Evolutionary conservation across 306 rosid genomes (phyloP).

Genomic region (Cucurbita ficifolia): DNA sequence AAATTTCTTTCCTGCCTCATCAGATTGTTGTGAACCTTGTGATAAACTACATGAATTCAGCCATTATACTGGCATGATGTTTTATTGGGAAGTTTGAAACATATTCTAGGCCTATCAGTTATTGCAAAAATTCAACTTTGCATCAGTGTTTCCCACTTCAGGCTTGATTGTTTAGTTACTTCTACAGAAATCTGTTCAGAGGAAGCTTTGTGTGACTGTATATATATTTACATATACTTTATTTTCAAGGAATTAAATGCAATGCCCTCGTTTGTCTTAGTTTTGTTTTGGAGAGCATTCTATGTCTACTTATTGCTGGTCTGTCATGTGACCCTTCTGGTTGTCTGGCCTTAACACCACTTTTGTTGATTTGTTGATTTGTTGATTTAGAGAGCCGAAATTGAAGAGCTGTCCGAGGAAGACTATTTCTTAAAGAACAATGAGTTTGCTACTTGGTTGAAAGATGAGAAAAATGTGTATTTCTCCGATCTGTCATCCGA

Average conservation of each 20-base stretch:
- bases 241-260: neutral
- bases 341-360: neutral
- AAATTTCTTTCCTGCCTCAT: neutral
- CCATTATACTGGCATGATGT: neutral
- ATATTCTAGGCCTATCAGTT: neutral
- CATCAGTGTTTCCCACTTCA: neutral
- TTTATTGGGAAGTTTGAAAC: neutral
- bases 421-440: slow-evolving; percentile 82
- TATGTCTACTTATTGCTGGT: neutral
- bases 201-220: neutral
- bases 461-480: slow-evolving; percentile 70
- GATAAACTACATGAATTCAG: neutral
- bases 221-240: too few relatives aligned
- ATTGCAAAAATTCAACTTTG: neutral
- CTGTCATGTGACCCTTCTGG: neutral
- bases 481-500: slow-evolving; percentile 73
- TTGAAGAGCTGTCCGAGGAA: slow-evolving; percentile 55
- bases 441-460: slow-evolving; percentile 85
- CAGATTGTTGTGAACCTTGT: neutral
- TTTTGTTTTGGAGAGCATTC: neutral
- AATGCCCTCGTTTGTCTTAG: neutral
- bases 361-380: slow-evolving; percentile 13
- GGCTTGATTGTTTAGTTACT: neutral
- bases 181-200: neutral
- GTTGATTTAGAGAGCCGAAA: slow-evolving; percentile 24